phyloP scores from a whole-genome alignment of 75 land plant genomes.

The Cupressus sempervirens region DNA sequence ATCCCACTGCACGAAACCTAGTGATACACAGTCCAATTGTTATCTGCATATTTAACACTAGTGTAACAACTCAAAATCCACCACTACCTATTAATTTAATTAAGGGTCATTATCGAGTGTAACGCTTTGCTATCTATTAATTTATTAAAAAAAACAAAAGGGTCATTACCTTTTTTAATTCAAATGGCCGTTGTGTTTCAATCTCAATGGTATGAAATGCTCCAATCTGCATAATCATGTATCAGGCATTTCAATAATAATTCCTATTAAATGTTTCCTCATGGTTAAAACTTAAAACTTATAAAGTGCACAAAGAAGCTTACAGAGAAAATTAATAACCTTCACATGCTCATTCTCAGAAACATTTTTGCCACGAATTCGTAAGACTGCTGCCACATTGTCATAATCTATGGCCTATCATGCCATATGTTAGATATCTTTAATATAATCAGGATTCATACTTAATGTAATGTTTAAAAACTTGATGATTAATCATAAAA shows the following conservation, averaged over 20 bases:
- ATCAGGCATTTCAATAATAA: neutral
- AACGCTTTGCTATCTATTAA: neutral
- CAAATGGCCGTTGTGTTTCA: conserved; percentile 79
- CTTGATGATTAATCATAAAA: neutral
- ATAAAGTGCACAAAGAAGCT: neutral
- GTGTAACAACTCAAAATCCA: neutral
- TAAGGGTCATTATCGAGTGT: too few species aligned
- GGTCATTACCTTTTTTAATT: conserved; percentile 59
- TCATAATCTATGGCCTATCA: conserved; percentile 72
- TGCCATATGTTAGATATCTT: neutral
- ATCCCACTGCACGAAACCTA: neutral
- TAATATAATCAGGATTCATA: neutral
- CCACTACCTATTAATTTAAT: too few species aligned
- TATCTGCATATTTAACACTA: neutral
- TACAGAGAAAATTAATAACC: conserved; percentile 20
- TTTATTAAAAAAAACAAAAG: neutral
- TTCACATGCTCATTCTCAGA: conserved; percentile 86
- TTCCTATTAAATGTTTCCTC: neutral
- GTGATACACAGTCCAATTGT: neutral
- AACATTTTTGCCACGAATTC: conserved; percentile 86
- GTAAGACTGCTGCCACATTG: conserved; percentile 73
- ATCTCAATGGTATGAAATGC: conserved; percentile 88
- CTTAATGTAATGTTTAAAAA: neutral
- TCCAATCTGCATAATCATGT: conserved; percentile 52
- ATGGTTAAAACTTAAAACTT: neutral